These are phyloP conservation scores for Volvox africanus DNA, from an alignment of 139 green algal genomes.

Conservation along the genomic window DNA sequence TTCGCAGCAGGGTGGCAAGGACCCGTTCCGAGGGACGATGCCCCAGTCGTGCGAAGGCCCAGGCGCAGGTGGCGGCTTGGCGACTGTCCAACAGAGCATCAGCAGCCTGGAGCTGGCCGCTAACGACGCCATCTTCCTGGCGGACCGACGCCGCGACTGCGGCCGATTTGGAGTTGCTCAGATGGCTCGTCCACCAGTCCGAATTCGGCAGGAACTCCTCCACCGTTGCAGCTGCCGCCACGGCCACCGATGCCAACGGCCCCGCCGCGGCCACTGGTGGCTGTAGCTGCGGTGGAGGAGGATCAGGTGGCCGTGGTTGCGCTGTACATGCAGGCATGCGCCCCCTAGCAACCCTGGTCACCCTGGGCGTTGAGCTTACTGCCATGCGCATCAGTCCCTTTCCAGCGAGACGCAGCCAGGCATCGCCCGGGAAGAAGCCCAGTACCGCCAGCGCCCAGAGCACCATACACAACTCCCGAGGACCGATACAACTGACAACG, in stretches of 20 bases:
- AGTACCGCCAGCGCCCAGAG: slow-evolving; percentile 21
- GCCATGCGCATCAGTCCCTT: neutral
- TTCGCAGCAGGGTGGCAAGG: neutral
- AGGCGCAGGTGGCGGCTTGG: slow-evolving; percentile 20
- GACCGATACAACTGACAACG: neutral
- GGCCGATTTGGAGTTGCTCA: neutral
- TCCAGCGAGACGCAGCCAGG: neutral
- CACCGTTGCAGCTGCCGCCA: neutral
- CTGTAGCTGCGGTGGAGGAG: neutral
- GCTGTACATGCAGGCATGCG: neutral
- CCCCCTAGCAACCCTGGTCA: neutral
- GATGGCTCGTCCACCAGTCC: slow-evolving; percentile 4
- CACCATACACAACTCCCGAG: slow-evolving; percentile 23
- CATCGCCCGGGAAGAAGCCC: neutral
- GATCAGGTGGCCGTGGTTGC: neutral
- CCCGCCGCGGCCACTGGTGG: neutral
- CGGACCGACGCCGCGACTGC: neutral
- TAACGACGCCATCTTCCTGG: neutral
- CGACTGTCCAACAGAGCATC: neutral
- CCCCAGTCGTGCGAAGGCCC: slow-evolving; percentile 18
- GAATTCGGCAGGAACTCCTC: neutral
- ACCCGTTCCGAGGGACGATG: neutral
- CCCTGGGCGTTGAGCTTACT: neutral
- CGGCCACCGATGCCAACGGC: neutral
- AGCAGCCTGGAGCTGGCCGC: neutral